Percentiles rank a stretch among this genome's conserved stretches.
Evolutionary conservation across 208 protist genomes (phyloP).

Genomic region (Lotmaria passim): DNA sequence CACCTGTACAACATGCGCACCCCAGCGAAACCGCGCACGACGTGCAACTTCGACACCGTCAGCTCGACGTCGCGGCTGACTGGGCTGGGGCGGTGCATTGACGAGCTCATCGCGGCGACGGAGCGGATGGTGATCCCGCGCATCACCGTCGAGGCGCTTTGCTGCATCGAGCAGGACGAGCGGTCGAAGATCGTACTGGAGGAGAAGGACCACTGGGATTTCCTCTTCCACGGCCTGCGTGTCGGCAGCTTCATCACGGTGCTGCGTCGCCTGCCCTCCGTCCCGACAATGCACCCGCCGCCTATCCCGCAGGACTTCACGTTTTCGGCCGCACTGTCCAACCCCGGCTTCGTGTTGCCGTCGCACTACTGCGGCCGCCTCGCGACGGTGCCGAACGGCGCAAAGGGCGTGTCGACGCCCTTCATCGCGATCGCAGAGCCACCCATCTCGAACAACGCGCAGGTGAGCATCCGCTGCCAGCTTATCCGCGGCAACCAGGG

Average conservation of each 20-base stretch:
- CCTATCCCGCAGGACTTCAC: conserved; percentile 62
- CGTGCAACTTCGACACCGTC: conserved; percentile 57
- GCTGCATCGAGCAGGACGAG: conserved; percentile 58
- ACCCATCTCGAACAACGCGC: conserved; percentile 50
- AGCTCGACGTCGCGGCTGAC: conserved; percentile 46
- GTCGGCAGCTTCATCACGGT: conserved; percentile 65
- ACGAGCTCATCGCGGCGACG: conserved; percentile 63
- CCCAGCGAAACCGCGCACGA: conserved; percentile 59
- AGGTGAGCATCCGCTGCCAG: conserved; percentile 81
- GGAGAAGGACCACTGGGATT: conserved; percentile 84
- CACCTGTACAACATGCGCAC: conserved; percentile 84
- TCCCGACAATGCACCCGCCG: conserved; percentile 33
- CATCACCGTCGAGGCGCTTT: conserved; percentile 77
- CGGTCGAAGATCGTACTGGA: conserved; percentile 69
- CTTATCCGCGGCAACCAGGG: conserved; percentile 81
- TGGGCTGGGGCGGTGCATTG: conserved; percentile 72
- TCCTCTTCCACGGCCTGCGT: conserved; percentile 78
- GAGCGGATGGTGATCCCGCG: conserved; percentile 65
- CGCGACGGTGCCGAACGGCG: conserved; percentile 73
- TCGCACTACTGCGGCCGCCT: conserved; percentile 77
- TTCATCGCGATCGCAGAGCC: conserved; percentile 92
- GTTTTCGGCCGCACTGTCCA: conserved; percentile 75
- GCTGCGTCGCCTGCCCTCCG: conserved; percentile 42
- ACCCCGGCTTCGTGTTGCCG: conserved; percentile 74
- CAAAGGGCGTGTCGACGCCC: conserved; percentile 61